phyloP scores from a whole-genome alignment of 495 filamentous ascomycete genomes.

The Podospora australis region DNA sequence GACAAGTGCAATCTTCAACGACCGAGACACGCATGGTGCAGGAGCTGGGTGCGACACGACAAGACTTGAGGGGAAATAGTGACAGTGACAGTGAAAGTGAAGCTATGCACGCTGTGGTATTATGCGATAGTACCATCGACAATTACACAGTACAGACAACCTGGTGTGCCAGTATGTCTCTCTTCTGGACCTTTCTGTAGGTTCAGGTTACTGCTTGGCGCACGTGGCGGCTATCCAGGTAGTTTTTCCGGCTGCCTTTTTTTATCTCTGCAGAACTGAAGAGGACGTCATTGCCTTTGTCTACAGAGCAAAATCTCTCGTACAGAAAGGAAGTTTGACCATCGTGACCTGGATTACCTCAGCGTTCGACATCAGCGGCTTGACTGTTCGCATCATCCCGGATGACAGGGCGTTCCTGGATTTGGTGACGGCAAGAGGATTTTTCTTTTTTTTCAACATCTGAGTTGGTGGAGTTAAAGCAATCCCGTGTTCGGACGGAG shows the following conservation, averaged over 20 bases:
- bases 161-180: neutral
- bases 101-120: too few relatives aligned
- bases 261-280: neutral
- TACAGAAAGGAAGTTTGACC: too few relatives aligned
- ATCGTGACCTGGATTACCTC: too few relatives aligned
- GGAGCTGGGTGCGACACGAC: too few relatives aligned
- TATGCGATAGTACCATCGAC: too few relatives aligned
- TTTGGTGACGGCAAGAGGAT: too few relatives aligned
- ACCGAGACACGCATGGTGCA: neutral
- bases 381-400: too few relatives aligned
- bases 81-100: too few relatives aligned
- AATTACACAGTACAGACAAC: neutral
- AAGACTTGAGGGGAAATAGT: too few relatives aligned
- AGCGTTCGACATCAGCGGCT: too few relatives aligned
- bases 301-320: neutral
- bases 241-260: neutral
- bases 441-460: too few relatives aligned
- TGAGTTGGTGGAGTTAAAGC: neutral
- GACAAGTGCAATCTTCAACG: neutral
- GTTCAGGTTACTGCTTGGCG: neutral
- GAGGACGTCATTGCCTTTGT: neutral
- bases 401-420: too few relatives aligned
- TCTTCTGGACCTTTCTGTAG: neutral
- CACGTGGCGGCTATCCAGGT: neutral
- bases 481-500: conserved; percentile 1